Base-by-base conservation (phyloP, 495 filamentous ascomycete species). In the Xylaria telfairii region DNA sequence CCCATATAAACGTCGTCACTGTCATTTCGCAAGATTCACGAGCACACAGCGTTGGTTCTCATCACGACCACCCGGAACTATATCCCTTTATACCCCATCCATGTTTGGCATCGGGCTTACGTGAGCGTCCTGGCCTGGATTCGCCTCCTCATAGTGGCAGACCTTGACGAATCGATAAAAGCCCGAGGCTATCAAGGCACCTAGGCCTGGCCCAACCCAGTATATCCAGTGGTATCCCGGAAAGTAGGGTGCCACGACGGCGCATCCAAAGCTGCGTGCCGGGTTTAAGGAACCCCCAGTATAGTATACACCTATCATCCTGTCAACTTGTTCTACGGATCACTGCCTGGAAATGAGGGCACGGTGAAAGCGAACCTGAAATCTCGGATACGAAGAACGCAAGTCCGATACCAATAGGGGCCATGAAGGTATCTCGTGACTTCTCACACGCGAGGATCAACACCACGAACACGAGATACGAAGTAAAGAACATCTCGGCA, bases 361-460 rank as follows among this genome's bases (percentile, higher is more conserved):
- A 83, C 83, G 71, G 76, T 83, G 69, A 75, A 83, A n/a, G 42
- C 72, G 85, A 81, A 76, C 87, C 87, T 75, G 82, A 82, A 70
- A 94, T 75, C 71, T 93, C 88, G 1, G 86, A 85, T 15, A 93
- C 85, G 77, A 93, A 92, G 44, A 94, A 84, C 0, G 89, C 81
- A 39, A 92, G 77, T 7, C 92, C 92, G 68, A 93, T 93, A 2
- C 90, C 91, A 6, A 95, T 82, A 0, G 92, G 92, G 0, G 92
- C 92, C 9, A 94, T 76, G 73, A 88, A 93, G 0, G 91, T 94
- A 13, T 86, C 90, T 68, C 90, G 89, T 71, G 91, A 89, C 81
- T 93, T 93, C 74, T 93, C 91, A 13, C 87, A 87, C 0, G 92
- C 92, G 65, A 94, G 81, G 76, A 94, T 93, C 79, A 93, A 89